A percentile compares a stretch with the other conserved stretches of the same genome.
Conservation (phyloP, 2,329 filamentous ascomycete species). For the Sclerotinia minor region DNA sequence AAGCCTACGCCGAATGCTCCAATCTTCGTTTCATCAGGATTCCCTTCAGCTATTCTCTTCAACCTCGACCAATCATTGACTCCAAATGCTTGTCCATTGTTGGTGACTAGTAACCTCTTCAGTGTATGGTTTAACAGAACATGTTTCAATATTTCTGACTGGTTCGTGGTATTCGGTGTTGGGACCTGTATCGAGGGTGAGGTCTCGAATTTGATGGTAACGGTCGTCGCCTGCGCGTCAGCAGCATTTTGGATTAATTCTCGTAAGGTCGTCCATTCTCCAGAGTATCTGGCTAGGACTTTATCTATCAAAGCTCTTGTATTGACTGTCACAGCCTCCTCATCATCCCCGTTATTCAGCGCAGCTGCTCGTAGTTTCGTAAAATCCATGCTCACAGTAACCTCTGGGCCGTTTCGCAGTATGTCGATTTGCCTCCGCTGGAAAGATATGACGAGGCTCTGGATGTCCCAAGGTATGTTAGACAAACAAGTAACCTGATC, state of each 20-base stretch:
- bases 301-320: slow-evolving; percentile 97
- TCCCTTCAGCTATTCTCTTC: slow-evolving; percentile 98
- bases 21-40: slow-evolving; percentile 98
- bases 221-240: slow-evolving; percentile 86
- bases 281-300: slow-evolving; percentile 91
- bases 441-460: background rate
- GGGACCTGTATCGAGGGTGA: slow-evolving; percentile 78
- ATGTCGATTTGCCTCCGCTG: background rate
- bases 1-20: slow-evolving; percentile 98
- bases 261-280: slow-evolving; percentile 87
- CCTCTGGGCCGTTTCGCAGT: background rate
- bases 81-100: slow-evolving; percentile 85
- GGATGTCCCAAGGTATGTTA: background rate
- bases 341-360: slow-evolving; percentile 80
- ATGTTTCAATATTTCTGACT: slow-evolving; percentile 76
- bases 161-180: slow-evolving; percentile 59
- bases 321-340: slow-evolving; percentile 97
- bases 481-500: background rate
- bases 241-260: slow-evolving; percentile 99
- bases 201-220: slow-evolving; percentile 91
- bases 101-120: slow-evolving; percentile 83
- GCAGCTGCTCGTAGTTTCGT: slow-evolving; percentile 81
- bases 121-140: slow-evolving; percentile 82
- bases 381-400: slow-evolving; percentile 61
- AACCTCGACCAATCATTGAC: slow-evolving; percentile 89